A percentile compares a stretch with the other conserved stretches of the same genome.
Evolutionary conservation across 2,329 filamentous ascomycete species (phyloP).

Genomic region (Ceratocystis papillata): DNA sequence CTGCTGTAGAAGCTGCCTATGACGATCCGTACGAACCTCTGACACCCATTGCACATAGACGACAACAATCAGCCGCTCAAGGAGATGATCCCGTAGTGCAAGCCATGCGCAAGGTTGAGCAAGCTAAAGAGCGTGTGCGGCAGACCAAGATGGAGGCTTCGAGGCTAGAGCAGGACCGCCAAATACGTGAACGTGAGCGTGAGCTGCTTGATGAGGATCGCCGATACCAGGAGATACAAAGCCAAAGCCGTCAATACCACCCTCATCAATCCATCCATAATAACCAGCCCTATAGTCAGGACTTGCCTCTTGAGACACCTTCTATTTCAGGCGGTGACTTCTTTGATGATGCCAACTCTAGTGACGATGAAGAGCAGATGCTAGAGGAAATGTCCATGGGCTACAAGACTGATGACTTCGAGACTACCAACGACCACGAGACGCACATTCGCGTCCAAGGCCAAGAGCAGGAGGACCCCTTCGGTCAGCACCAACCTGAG

Average conservation of each 20-base stretch:
- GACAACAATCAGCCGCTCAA: conserved; percentile 33
- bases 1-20: conserved; percentile 91
- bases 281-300: background rate
- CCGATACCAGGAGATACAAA: conserved; percentile 29
- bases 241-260: background rate
- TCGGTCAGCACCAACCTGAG: background rate
- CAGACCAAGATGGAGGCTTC: conserved; percentile 59
- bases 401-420: conserved; percentile 72
- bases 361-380: conserved; percentile 63
- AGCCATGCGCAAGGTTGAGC: conserved; percentile 55
- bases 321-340: conserved; percentile 31
- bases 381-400: conserved; percentile 81
- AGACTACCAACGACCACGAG: conserved; percentile 39
- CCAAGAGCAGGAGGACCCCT: conserved; percentile 1
- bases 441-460: background rate
- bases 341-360: conserved; percentile 53
- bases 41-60: conserved; percentile 35
- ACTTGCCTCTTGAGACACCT: conserved; percentile 13
- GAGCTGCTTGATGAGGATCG: conserved; percentile 27
- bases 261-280: background rate
- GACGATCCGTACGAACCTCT: conserved; percentile 78
- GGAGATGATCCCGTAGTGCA: conserved; percentile 33
- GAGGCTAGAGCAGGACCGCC: conserved; percentile 43
- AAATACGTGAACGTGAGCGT: conserved; percentile 27
- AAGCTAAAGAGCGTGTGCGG: conserved; percentile 64